Conservation (phyloP, 257 asterid species). For the Galeopsis tetrahit region DNA sequence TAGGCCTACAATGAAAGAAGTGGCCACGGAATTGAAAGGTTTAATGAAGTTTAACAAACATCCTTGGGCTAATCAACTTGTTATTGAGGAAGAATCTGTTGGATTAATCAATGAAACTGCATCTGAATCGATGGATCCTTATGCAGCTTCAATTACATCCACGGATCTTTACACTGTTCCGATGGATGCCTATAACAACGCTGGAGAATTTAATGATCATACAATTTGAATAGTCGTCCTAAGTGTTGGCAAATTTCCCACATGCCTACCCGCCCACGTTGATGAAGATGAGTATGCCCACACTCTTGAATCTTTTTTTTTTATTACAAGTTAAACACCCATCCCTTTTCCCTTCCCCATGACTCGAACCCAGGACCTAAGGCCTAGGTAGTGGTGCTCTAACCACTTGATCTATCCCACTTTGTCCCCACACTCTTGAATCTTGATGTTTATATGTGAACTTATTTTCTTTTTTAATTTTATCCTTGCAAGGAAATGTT, state of each 20-base stretch:
- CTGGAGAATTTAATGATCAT: constrained; percentile 31
- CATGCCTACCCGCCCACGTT: constrained; percentile 44
- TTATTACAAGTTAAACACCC: too few species aligned
- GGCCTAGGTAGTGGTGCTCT: too few species aligned
- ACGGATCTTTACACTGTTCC: constrained; percentile 47
- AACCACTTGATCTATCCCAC: too few species aligned
- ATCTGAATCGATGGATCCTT: constrained; percentile 40
- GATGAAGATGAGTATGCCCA: background rate
- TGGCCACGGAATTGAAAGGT: constrained; percentile 67
- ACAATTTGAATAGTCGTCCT: constrained; percentile 42
- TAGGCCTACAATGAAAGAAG: constrained; percentile 84
- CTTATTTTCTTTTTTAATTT: too few species aligned
- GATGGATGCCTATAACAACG: background rate
- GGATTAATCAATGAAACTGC: constrained; percentile 7
- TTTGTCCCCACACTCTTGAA: too few species aligned
- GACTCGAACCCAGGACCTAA: too few species aligned
- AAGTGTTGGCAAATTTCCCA: constrained; percentile 32
- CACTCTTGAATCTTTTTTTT: background rate
- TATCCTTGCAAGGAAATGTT: too few species aligned
- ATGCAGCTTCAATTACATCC: constrained; percentile 26
- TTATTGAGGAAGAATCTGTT: constrained; percentile 6
- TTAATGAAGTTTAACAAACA: constrained; percentile 53
- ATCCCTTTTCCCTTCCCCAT: too few species aligned
- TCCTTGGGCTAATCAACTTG: constrained; percentile 24
- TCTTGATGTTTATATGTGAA: too few species aligned